These are phyloP conservation scores for Arthrobotrys conoides DNA, from an alignment of 2,329 filamentous ascomycete species.

Conservation along the genomic window DNA sequence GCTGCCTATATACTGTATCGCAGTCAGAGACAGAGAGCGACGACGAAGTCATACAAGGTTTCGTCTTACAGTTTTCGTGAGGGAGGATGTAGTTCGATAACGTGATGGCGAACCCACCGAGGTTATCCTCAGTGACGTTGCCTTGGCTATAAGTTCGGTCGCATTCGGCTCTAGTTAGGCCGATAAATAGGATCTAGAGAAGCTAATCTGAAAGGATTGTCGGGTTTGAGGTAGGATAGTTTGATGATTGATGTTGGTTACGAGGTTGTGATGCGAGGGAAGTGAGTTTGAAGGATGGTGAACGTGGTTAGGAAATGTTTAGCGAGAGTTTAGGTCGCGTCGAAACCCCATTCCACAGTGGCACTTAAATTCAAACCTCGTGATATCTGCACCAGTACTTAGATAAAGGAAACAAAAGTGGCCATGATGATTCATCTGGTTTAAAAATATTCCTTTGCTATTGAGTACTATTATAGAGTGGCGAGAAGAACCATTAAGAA, in stretches of 20 bases:
- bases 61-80: background rate
- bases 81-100: background rate
- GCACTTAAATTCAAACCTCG: background rate
- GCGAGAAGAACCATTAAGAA: constrained; percentile 17
- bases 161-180: constrained; percentile 23
- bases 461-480: constrained; percentile 32
- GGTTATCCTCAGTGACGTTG: constrained; percentile 55
- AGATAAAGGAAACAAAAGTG: background rate
- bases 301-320: constrained; percentile 22
- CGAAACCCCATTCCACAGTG: background rate
- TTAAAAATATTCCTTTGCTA: constrained; percentile 7
- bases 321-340: constrained; percentile 30
- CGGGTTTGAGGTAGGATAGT: background rate
- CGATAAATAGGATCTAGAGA: constrained; percentile 4
- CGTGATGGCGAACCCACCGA: constrained; percentile 52
- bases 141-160: constrained; percentile 45
- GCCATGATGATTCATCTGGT: no score
- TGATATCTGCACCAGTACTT: background rate
- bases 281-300: constrained; percentile 7
- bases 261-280: constrained; percentile 21
- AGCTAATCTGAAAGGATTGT: background rate
- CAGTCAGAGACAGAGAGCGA: background rate
- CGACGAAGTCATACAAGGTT: background rate
- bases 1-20: background rate
- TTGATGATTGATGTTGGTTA: background rate